These are phyloP conservation scores for Zygnema cylindricum DNA, from an alignment of 139 green algal species.

Conservation along the genomic window DNA sequence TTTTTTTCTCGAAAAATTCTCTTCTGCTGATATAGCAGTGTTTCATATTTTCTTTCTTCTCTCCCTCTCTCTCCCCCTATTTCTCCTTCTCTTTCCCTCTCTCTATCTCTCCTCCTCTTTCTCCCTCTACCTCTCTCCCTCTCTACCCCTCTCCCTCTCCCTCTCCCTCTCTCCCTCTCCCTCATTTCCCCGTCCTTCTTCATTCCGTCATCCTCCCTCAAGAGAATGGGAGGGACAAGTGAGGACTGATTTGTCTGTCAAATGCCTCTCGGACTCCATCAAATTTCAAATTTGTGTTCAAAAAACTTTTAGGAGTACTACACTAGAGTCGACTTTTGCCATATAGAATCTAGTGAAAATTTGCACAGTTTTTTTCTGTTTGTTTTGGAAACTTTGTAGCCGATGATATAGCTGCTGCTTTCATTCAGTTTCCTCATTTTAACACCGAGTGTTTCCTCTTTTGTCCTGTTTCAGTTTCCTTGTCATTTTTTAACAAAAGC, in stretches of 20 bases:
- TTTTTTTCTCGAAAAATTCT: conserved; percentile 50
- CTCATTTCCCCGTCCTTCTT: not conserved
- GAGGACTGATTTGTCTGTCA: too few relatives aligned
- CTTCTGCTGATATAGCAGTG: not conserved
- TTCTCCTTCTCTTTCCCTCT: not conserved
- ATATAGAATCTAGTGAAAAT: too few relatives aligned
- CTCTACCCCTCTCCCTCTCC: conserved; percentile 5
- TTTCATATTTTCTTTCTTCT: not conserved
- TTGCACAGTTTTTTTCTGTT: too few relatives aligned
- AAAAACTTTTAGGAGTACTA: too few relatives aligned
- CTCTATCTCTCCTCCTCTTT: not conserved
- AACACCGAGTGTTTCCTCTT: not conserved
- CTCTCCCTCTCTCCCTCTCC: conserved; percentile 13
- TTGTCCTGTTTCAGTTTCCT: not conserved
- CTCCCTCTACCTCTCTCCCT: not conserved
- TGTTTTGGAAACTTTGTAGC: too few relatives aligned
- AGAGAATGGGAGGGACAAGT: too few relatives aligned
- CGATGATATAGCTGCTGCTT: not conserved
- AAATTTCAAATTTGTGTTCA: too few relatives aligned
- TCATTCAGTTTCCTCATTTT: not conserved
- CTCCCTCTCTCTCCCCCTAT: not conserved
- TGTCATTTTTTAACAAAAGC: not conserved
- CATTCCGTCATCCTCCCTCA: conserved; percentile 2
- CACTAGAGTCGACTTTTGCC: too few relatives aligned
- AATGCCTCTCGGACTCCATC: too few relatives aligned